Base-by-base conservation (phyloP, 306 rosid species). In the Elaeagnus macrophylla region DNA sequence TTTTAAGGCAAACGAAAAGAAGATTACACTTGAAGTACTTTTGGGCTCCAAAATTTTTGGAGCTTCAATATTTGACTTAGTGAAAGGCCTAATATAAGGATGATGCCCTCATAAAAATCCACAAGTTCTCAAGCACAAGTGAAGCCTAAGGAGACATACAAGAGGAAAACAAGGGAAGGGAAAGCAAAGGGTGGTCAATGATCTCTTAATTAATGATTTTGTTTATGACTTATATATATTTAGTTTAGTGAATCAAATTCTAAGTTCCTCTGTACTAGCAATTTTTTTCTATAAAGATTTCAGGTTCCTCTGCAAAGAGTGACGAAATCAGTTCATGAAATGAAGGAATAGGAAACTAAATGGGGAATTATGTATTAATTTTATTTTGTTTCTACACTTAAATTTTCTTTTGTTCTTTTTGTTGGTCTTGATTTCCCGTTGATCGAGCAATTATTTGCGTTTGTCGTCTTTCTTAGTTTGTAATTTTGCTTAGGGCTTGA, bases 121-220 rank as follows among this genome's bases (percentile, higher is more conserved):
- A 59, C 61, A 56, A 56, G 16, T 51, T 55, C 65, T 64, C 56
- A 69, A 70, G 59, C 65, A 74, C 60, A 70, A 64, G 65, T 60
- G 48, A 58, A 44, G 41, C 62, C 64, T 6, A 52, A 60, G 69
- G 70, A 72, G 75, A 76, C 82, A 76, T 16, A 51, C 19, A 16
- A 64, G 67, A 70, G 75, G 80, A 75, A 77, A 77, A 75, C 58
- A 68, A 70, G 82, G 78, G 60, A 54, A 54, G 13, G 39, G 65
- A 48, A 46, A 32, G 55, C 18, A 46, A 46, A 48, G 56, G 14
- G 39, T 51, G 25, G 75, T 76, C 79, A 77, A 71, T 14, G 79
- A 67, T 69, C 39, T 60, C 37, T 15, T 54, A 53, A 66, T 49
- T 10, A 37, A 65, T 55, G 71, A 57, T 17, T 62, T 61, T 48